Percentiles rank a stretch among this genome's conserved stretches.
Conservation (phyloP, 1,284 basidiomycete species). For the Megacollybia platyphylla region DNA sequence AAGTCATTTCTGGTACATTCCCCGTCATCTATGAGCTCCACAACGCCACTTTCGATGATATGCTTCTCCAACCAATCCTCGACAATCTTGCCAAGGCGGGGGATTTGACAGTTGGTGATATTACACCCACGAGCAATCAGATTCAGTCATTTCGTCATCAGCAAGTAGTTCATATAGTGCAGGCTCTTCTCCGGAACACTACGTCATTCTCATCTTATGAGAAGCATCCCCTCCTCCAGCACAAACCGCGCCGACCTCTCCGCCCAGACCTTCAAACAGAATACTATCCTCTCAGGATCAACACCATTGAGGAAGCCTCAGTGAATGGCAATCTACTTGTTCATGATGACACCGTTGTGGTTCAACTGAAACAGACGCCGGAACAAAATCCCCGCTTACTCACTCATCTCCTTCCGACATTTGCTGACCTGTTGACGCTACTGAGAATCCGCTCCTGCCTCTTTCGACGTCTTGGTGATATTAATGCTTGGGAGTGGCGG, state of each 20-base stretch:
- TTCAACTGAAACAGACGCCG: not conserved
- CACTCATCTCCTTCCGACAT: not conserved
- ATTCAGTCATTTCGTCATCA: constrained; percentile 1
- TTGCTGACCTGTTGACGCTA: not conserved
- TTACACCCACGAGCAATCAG: constrained; percentile 1
- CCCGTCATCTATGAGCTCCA: constrained; percentile 5
- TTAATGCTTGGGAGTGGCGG: constrained; percentile 11
- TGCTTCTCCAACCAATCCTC: constrained; percentile 4
- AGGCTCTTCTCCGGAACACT: not conserved
- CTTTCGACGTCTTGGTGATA: constrained; percentile 7
- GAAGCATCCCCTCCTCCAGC: constrained; percentile 1
- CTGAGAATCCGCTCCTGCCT: not conserved
- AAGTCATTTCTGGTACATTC: constrained; percentile 8
- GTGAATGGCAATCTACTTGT: constrained; percentile 1
- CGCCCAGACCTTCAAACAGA: not conserved
- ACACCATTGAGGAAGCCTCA: constrained; percentile 3
- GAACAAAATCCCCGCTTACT: not conserved
- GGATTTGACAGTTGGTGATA: constrained; percentile 2
- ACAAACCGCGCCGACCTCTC: constrained; percentile 2
- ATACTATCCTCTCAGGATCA: constrained; percentile 1
- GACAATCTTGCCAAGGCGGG: not conserved
- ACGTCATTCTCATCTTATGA: not conserved
- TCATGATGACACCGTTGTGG: not conserved
- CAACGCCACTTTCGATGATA: not conserved
- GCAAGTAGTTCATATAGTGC: constrained; percentile 2